Percentiles rank a stretch among this genome's conserved stretches.
Conservation (phyloP, 2,329 filamentous ascomycete species). For the Colletotrichum lini region DNA sequence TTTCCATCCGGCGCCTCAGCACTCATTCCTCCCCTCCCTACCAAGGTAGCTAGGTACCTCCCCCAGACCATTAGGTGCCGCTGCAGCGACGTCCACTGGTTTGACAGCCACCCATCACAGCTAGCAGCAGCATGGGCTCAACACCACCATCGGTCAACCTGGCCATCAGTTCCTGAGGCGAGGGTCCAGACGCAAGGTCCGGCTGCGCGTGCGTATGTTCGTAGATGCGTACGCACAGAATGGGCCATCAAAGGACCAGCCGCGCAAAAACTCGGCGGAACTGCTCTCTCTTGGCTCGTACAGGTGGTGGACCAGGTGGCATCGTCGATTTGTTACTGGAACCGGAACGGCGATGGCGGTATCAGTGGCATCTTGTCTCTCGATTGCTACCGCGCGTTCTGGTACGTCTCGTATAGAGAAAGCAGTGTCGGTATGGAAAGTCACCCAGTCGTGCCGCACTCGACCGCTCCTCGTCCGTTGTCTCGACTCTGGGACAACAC, state of each 20-base stretch:
- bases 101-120: slow-evolving; percentile 34
- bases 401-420: slow-evolving; percentile 34
- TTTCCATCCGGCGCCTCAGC: background rate
- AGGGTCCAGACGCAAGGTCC: slow-evolving; percentile 17
- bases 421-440: slow-evolving; percentile 19
- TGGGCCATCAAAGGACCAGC: background rate
- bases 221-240: background rate
- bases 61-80: slow-evolving; percentile 32
- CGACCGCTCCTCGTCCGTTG: slow-evolving; percentile 24
- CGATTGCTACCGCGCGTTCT: slow-evolving; percentile 14
- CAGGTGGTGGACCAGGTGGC: background rate
- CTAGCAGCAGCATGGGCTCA: slow-evolving; percentile 13
- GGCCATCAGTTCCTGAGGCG: slow-evolving; percentile 30
- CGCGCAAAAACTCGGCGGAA: background rate
- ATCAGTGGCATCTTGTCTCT: background rate
- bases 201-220: background rate
- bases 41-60: background rate
- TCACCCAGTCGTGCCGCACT: background rate
- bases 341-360: background rate
- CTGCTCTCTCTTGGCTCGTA: background rate
- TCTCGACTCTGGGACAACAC: slow-evolving; percentile 7
- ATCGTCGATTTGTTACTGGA: background rate
- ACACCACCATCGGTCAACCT: slow-evolving; percentile 31
- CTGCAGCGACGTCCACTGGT: slow-evolving; percentile 23
- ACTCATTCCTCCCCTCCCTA: background rate